Conservation (phyloP, 306 rosid species). For the Inga oerstediana region DNA sequence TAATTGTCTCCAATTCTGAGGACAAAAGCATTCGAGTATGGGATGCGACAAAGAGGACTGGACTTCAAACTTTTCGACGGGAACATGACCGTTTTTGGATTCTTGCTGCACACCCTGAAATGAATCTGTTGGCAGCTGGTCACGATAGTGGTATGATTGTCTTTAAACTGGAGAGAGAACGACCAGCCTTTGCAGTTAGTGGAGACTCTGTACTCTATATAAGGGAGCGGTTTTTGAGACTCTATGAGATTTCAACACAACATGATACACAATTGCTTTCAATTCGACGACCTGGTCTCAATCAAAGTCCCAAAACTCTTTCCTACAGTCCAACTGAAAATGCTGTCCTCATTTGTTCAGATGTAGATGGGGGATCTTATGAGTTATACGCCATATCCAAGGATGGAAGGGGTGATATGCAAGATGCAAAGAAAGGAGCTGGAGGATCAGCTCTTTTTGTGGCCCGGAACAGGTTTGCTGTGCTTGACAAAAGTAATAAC, state of each 20-base stretch:
- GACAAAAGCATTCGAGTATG: slow-evolving; percentile 96
- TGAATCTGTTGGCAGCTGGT: slow-evolving; percentile 97
- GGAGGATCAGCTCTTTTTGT: slow-evolving; percentile 96
- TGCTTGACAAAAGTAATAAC: slow-evolving; percentile 82
- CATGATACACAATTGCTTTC: slow-evolving; percentile 80
- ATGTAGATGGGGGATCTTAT: slow-evolving; percentile 87
- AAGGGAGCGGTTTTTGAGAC: slow-evolving; percentile 84
- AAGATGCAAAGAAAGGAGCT: slow-evolving; percentile 87
- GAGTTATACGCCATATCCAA: slow-evolving; percentile 80
- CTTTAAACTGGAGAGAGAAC: slow-evolving; percentile 93
- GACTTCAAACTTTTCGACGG: slow-evolving; percentile 91
- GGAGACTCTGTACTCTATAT: slow-evolving; percentile 76
- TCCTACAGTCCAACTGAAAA: slow-evolving; percentile 86
- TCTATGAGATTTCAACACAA: slow-evolving; percentile 76
- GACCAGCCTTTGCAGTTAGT: slow-evolving; percentile 88
- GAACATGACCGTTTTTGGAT: slow-evolving; percentile 99
- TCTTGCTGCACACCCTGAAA: slow-evolving; percentile 94
- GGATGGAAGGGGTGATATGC: slow-evolving; percentile 81
- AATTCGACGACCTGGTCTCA: slow-evolving; percentile 85
- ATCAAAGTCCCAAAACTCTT: slow-evolving; percentile 88
- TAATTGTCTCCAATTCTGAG: slow-evolving; percentile 94
- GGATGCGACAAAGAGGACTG: slow-evolving; percentile 95
- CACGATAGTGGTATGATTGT: slow-evolving; percentile 98
- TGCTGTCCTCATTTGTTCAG: slow-evolving; percentile 90
- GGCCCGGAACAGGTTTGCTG: slow-evolving; percentile 91